Percentiles rank a stretch among this genome's conserved stretches.
Evolutionary conservation across 164 flowering plant genomes (phyloP).

Genomic region (Platanus orientalis): DNA sequence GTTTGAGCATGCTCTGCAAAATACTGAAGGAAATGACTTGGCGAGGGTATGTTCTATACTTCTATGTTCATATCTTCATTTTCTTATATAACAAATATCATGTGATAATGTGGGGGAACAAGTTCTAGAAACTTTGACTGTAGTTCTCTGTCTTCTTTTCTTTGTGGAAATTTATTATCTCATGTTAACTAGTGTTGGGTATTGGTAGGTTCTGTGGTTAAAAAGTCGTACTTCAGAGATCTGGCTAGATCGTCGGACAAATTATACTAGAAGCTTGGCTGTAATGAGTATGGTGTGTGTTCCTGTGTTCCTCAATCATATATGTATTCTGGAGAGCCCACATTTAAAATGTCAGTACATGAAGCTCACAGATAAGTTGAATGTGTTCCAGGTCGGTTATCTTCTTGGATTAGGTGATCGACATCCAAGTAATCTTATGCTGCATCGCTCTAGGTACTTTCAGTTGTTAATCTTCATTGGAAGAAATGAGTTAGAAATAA

Average conservation of each 20-base stretch:
- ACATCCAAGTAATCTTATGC: slow-evolving; percentile 98
- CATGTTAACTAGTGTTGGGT: background rate
- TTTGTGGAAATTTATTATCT: slow-evolving; percentile 3
- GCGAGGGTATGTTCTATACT: slow-evolving; percentile 69
- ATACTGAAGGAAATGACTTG: slow-evolving; percentile 93
- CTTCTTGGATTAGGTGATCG: slow-evolving; percentile 99
- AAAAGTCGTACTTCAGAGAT: slow-evolving; percentile 98
- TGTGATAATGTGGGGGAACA: background rate
- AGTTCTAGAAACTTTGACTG: background rate
- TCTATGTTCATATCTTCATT: slow-evolving; percentile 1
- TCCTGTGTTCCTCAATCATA: slow-evolving; percentile 4
- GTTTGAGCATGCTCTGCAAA: slow-evolving; percentile 84
- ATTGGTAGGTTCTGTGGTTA: slow-evolving; percentile 83
- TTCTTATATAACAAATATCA: background rate
- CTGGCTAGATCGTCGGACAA: slow-evolving; percentile 95
- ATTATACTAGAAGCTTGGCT: slow-evolving; percentile 96
- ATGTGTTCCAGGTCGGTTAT: slow-evolving; percentile 79
- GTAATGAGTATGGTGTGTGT: slow-evolving; percentile 97
- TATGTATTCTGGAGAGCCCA: background rate
- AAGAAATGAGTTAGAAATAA: background rate
- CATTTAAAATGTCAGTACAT: background rate
- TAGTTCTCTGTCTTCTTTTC: background rate
- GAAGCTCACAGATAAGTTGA: slow-evolving; percentile 6
- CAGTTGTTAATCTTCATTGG: background rate
- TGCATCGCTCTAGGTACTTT: slow-evolving; percentile 85